A percentile compares a stretch with the other conserved stretches of the same genome.
Evolutionary conservation across 257 asterid genomes (phyloP).

Genomic region (Salvia hispanica): DNA sequence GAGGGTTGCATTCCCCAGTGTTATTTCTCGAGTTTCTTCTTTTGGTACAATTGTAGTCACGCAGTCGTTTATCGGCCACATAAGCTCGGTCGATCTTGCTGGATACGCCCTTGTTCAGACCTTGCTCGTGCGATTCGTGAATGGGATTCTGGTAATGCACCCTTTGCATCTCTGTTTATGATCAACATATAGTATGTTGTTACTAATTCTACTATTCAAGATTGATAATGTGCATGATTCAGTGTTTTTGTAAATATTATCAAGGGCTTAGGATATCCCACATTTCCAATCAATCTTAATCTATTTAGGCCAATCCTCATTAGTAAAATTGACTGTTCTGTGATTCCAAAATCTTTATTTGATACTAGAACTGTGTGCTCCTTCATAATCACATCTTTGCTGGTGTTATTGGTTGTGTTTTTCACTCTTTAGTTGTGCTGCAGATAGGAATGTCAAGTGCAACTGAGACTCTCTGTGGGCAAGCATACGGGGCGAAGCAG

Average conservation of each 20-base stretch:
- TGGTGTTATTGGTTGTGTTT: not conserved
- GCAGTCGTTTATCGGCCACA: conserved; percentile 72
- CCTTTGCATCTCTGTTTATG: not conserved
- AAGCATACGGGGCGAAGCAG: conserved; percentile 90
- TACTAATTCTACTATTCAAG: no score
- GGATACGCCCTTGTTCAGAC: conserved; percentile 78
- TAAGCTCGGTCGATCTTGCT: conserved; percentile 64
- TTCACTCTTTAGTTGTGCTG: conserved; percentile 10
- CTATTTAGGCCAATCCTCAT: no score
- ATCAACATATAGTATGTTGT: not conserved
- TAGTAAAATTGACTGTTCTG: not conserved
- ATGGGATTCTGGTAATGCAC: conserved; percentile 64
- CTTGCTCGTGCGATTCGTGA: conserved; percentile 67
- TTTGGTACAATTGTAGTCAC: conserved; percentile 71
- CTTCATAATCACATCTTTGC: not conserved
- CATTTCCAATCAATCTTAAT: no score
- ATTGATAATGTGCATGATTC: no score
- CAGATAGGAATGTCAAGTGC: conserved; percentile 99
- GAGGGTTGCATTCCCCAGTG: conserved; percentile 86
- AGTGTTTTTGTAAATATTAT: no score
- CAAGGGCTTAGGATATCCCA: no score
- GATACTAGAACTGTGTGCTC: not conserved
- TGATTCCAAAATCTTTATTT: not conserved
- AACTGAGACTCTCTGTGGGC: conserved; percentile 94
- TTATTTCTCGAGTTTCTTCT: conserved; percentile 66